A percentile compares a stretch with the other conserved stretches of the same genome.
Conservation (phyloP, 1,139 yeast species). For the Petasospora rhodanensis region DNA sequence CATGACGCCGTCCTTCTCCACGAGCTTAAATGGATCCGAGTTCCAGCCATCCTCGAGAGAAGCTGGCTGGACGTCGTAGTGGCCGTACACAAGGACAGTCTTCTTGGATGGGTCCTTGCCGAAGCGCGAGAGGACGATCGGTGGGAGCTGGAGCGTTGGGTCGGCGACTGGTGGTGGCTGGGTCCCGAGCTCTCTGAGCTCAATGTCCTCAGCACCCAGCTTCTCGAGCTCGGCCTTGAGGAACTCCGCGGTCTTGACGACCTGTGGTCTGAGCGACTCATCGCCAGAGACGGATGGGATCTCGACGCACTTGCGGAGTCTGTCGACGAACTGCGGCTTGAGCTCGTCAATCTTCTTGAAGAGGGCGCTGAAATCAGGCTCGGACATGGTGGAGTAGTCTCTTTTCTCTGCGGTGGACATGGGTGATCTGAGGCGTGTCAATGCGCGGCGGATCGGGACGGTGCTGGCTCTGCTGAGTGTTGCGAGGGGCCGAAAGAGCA, state of each 20-base stretch:
- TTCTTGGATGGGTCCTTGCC: slow-evolving; percentile 79
- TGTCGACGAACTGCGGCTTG: slow-evolving; percentile 61
- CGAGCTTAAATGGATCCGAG: slow-evolving; percentile 81
- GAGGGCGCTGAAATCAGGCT: slow-evolving; percentile 16
- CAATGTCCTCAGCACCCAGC: slow-evolving; percentile 79
- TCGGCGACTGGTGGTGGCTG: slow-evolving; percentile 84
- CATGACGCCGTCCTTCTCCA: slow-evolving; percentile 46
- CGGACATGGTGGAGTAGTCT: slow-evolving; percentile 15
- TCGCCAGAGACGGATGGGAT: slow-evolving; percentile 95
- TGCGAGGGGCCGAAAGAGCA: slow-evolving; percentile 6
- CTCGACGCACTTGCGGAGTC: slow-evolving; percentile 77
- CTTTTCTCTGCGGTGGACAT: slow-evolving; percentile 12
- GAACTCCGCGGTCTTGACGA: slow-evolving; percentile 80
- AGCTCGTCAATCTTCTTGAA: slow-evolving; percentile 50
- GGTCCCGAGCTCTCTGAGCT: slow-evolving; percentile 74
- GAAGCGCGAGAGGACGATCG: slow-evolving; percentile 82
- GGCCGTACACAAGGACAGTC: slow-evolving; percentile 90
- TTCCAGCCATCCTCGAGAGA: slow-evolving; percentile 89
- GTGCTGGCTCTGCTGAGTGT: background rate
- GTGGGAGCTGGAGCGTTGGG: slow-evolving; percentile 73
- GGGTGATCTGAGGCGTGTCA: background rate
- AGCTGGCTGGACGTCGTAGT: slow-evolving; percentile 98
- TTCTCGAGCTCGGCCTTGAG: slow-evolving; percentile 59
- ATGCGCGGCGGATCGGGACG: background rate
- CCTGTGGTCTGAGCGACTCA: slow-evolving; percentile 80